phyloP scores from a whole-genome alignment of 331 rosid species.

The Arachis monticola region DNA sequence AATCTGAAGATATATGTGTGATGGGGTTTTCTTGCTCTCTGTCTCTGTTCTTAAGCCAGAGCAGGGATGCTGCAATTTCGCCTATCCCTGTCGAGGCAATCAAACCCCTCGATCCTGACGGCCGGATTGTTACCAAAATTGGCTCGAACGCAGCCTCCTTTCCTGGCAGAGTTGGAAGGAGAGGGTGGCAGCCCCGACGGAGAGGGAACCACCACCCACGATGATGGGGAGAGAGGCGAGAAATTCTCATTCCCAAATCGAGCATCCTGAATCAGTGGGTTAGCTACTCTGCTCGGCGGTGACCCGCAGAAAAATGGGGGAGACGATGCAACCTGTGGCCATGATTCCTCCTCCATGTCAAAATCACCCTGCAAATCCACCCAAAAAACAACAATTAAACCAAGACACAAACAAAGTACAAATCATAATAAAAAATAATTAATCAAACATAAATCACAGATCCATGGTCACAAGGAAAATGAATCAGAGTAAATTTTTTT shows the following conservation, averaged over 20 bases:
- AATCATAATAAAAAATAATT: not conserved
- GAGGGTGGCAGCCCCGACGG: conserved; percentile 53
- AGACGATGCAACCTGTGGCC: conserved; percentile 67
- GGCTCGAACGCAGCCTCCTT: conserved; percentile 76
- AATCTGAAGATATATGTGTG: conserved; percentile 19
- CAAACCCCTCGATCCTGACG: conserved; percentile 93
- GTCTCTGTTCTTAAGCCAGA: conserved; percentile 58
- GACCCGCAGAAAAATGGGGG: conserved; percentile 97
- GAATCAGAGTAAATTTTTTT: not conserved
- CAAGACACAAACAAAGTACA: not conserved
- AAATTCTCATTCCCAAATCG: conserved; percentile 83
- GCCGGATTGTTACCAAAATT: conserved; percentile 85
- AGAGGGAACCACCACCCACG: conserved; percentile 51
- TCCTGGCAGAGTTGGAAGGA: conserved; percentile 68
- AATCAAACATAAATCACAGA: not conserved
- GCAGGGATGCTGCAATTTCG: conserved; percentile 98
- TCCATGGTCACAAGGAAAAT: not conserved
- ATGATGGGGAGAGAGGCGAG: conserved; percentile 49
- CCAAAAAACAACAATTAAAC: conserved; percentile 4
- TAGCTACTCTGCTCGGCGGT: conserved; percentile 98
- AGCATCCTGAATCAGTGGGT: conserved; percentile 92
- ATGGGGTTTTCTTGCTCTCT: conserved; percentile 16
- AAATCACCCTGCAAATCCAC: conserved; percentile 59
- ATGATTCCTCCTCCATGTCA: conserved; percentile 57
- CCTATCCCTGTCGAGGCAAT: conserved; percentile 92